Percentiles rank a stretch among this genome's conserved stretches.
phyloP scores from a whole-genome alignment of 2,329 filamentous ascomycete species.

The Exophiala dermatitidis region DNA sequence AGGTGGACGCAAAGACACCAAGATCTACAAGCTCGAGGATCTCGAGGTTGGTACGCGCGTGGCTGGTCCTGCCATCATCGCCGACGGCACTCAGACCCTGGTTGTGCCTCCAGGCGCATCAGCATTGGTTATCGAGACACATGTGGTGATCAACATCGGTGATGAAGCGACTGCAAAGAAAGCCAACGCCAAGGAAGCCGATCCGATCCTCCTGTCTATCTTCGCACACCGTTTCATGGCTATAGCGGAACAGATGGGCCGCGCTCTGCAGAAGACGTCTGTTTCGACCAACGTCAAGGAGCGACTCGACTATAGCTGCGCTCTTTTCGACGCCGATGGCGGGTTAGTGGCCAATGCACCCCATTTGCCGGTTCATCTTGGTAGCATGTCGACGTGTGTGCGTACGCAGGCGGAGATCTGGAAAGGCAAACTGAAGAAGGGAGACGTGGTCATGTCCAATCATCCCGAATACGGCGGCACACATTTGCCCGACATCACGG shows the following conservation, averaged over 20 bases:
- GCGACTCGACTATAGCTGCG: constrained; percentile 69
- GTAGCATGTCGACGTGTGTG: constrained; percentile 73
- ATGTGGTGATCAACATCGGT: constrained; percentile 79
- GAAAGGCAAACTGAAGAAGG: constrained; percentile 67
- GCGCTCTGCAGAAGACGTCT: constrained; percentile 49
- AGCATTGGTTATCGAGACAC: constrained; percentile 73
- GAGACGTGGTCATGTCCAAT: constrained; percentile 77
- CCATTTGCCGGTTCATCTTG: constrained; percentile 70
- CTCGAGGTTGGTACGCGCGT: constrained; percentile 65
- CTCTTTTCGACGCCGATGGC: constrained; percentile 64
- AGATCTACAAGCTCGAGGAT: constrained; percentile 74
- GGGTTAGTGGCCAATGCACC: constrained; percentile 70
- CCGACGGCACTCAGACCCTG: constrained; percentile 71
- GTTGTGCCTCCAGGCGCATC: constrained; percentile 73
- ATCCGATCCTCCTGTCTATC: constrained; percentile 49
- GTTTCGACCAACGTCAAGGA: constrained; percentile 69
- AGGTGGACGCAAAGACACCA: constrained; percentile 66
- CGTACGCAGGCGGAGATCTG: constrained; percentile 69
- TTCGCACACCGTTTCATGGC: constrained; percentile 54
- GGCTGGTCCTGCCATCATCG: constrained; percentile 74
- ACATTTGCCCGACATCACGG: constrained; percentile 75
- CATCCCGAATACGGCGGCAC: constrained; percentile 80
- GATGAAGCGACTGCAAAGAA: constrained; percentile 38
- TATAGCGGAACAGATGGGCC: constrained; percentile 54
- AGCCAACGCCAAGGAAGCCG: constrained; percentile 31